Evolutionary conservation across 805 yeast species (phyloP), one percentile per base, ranked within the genome.

Genomic region (Wickerhamomyces bovis): DNA sequence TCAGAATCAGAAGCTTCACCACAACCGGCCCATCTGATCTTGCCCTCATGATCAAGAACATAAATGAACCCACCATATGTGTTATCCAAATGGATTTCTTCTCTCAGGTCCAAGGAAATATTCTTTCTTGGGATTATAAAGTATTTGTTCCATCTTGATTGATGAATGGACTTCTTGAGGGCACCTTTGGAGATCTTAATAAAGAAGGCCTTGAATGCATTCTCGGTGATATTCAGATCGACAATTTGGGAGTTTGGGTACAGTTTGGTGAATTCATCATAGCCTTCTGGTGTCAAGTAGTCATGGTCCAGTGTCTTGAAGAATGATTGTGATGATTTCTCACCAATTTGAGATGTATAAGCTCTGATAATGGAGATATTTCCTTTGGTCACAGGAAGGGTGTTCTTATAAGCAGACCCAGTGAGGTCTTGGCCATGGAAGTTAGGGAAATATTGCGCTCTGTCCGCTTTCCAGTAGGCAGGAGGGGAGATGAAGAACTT

Each of bases 21-120:
- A 55, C 95, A 80, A 4, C 89, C 86, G 21, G 89, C 89, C 98
- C 98, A 92, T 55, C 98, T 72, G 45, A 94, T 83, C 56, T 77
- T 82, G 44, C 84, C 83, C 13, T 80, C 70, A 15, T 71, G 71
- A 60, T 94, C 99, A 31, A 94, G 75, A 5, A 92, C 69, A 53
- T 89, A 84, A 11, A 89, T 70, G 60, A 87, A 89, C 0, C 98
- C 98, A 2, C 95, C 79, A 55, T 84, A 85, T 20, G 78, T 75
- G 61, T 92, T 92, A 46, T 81, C 82, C 54, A 89, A 77, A 42
- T 77, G 68, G 31, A 92, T 64, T 22, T 75, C 63, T 45, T 81
- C 80, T 54, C 85, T 77, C 6, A 78, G 65, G 18, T 72, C 78
- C 47, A 76, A 73, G 2, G 81, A 72, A 26, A 88, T 67, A 15